Evolutionary conservation across 73 alveolate species (phyloP), one percentile per base, ranked within the genome.

Genomic region (Halteria grandinella): DNA sequence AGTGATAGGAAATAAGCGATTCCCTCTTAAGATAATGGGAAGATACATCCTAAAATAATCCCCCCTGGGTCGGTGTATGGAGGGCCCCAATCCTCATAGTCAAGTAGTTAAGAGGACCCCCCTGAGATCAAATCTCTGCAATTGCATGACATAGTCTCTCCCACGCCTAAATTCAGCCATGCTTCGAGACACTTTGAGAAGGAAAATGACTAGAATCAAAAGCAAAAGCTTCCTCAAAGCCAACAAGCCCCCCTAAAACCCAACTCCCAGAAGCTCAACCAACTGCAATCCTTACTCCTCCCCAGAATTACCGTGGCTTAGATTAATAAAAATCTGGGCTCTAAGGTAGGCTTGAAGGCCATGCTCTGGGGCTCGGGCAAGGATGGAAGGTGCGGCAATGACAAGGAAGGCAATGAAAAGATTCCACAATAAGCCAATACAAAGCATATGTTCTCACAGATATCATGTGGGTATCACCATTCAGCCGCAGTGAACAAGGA

Each of bases 331-430:
- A 37, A 6, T n/a, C 23, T 5, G 24, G 34, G 28, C 27, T 60
- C 23, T 47, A 66, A 66, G 21, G 45, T 70, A 1, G 72, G 36
- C 69, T 86, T n/a, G n/a, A n/a, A n/a, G n/a, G n/a, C n/a, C n/a
- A n/a, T n/a, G n/a, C n/a, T 88, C 18, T 92, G 98, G 98, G 98
- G 98, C 2, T 86, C 95, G 18, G 98, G 98, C 0, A 92, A 92
- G 59, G 98, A 92, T 82, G 98, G 98, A 31, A 51, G 96, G 51
- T 66, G 90, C 28, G 98, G 95, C 23, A 89, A 77, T 83, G 94
- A 92, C 0, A 69, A 76, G 14, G 89, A 87, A 52, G 39, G 63
- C 14, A 74, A 78, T 41, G 87, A 73, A 36, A 73, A 73, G 51
- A 24, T 73, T 28, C 85, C 85, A 6, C 24, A 20, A 40, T 20